These are phyloP conservation scores for Dinochytrium kinnereticum DNA, from an alignment of 371 early-diverging fungal species.

Conservation along the genomic window DNA sequence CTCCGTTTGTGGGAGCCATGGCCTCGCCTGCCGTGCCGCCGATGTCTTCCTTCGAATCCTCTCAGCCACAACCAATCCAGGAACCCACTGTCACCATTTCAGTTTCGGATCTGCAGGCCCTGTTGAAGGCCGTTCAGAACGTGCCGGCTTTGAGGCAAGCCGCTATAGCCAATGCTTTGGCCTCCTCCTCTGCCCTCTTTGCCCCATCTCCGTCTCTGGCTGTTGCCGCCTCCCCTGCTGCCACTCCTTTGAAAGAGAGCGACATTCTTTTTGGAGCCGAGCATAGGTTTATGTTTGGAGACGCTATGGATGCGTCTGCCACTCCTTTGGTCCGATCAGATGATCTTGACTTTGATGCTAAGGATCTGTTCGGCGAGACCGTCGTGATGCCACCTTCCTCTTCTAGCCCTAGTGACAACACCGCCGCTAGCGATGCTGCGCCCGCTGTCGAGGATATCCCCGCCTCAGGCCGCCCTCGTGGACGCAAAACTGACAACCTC, in stretches of 20 bases:
- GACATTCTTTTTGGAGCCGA: background rate
- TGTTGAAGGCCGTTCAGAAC: background rate
- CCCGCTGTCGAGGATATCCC: background rate
- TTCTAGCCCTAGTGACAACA: background rate
- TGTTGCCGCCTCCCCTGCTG: slow-evolving; percentile 1
- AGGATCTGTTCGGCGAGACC: too few species aligned
- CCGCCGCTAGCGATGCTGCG: background rate
- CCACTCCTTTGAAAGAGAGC: background rate
- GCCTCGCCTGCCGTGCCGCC: background rate
- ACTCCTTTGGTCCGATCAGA: too few species aligned
- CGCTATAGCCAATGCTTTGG: background rate
- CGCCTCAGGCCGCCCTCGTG: background rate
- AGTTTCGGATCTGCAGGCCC: slow-evolving; percentile 10
- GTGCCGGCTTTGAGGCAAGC: background rate
- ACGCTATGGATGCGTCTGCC: background rate
- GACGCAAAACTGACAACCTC: background rate
- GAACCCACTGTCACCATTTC: slow-evolving; percentile 17
- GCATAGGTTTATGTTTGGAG: background rate
- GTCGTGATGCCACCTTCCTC: background rate
- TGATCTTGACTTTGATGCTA: too few species aligned
- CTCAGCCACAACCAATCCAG: background rate
- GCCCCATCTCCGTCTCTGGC: background rate
- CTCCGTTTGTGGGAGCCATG: background rate
- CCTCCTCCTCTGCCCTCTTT: background rate
- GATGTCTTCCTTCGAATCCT: background rate